These are phyloP conservation scores for Spinacia oleracea DNA, from an alignment of 179 eudicot species.

Conservation along the genomic window DNA sequence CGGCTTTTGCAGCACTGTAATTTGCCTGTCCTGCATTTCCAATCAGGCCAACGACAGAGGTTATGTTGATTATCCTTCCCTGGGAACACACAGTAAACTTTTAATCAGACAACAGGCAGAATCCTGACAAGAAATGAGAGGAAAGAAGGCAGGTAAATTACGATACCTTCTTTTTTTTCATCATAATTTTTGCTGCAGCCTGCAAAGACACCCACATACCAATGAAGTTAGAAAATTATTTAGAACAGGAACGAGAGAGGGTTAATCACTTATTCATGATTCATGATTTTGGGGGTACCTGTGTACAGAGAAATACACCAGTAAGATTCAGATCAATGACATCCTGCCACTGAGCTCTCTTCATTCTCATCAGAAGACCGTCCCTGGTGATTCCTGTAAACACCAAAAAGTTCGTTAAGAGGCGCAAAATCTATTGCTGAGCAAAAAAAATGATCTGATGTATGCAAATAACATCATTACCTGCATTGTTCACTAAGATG, in stretches of 20 bases:
- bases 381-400: slow-evolving; percentile 87
- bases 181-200: slow-evolving; percentile 90
- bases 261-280: no score
- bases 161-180: slow-evolving; percentile 82
- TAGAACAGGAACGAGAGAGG: not conserved
- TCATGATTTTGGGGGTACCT: slow-evolving; percentile 41
- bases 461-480: slow-evolving; percentile 35
- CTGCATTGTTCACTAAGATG: slow-evolving; percentile 91
- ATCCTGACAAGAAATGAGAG: not conserved
- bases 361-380: slow-evolving; percentile 91
- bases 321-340: slow-evolving; percentile 94
- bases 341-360: slow-evolving; percentile 83
- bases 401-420: slow-evolving; percentile 8
- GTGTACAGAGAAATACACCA: slow-evolving; percentile 90
- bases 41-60: slow-evolving; percentile 87
- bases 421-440: not conserved
- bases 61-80: slow-evolving; percentile 91
- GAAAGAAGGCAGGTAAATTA: not conserved
- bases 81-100: slow-evolving; percentile 27
- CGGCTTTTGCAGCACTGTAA: slow-evolving; percentile 96
- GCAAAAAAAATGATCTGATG: not conserved
- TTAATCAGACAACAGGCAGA: slow-evolving; percentile 20
- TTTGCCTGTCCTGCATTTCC: slow-evolving; percentile 97
- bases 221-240: not conserved
- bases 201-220: slow-evolving; percentile 33